Evolutionary conservation across 2,329 filamentous ascomycete species (phyloP).

Genomic region (Fusarium tanahbumbuense): DNA sequence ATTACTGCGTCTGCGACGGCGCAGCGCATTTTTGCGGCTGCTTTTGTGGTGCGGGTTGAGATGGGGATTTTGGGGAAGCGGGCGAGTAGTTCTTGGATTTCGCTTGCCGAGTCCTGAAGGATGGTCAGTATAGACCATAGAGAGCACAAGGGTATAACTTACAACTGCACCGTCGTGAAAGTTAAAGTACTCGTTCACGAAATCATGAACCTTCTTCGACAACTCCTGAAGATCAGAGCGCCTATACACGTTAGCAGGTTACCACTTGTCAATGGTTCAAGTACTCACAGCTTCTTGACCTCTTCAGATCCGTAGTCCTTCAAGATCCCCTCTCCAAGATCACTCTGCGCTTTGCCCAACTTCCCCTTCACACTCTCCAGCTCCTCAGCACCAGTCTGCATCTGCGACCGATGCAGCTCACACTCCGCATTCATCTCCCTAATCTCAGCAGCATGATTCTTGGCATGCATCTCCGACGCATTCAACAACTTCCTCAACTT

Average conservation of each 20-base stretch:
- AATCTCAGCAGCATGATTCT: constrained; percentile 38
- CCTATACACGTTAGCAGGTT: constrained; percentile 35
- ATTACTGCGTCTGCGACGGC: constrained; percentile 47
- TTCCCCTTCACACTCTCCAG: constrained; percentile 35
- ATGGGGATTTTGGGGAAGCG: constrained; percentile 45
- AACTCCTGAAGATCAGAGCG: constrained; percentile 41
- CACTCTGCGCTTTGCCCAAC: constrained; percentile 36
- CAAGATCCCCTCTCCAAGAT: constrained; percentile 42
- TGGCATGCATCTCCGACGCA: constrained; percentile 30
- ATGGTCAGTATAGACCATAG: too few relatives aligned
- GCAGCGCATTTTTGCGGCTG: constrained; percentile 45
- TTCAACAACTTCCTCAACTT: constrained; percentile 47
- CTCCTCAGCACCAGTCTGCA: constrained; percentile 38
- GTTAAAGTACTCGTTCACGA: constrained; percentile 47
- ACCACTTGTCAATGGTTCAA: too few relatives aligned
- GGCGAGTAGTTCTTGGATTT: constrained; percentile 40
- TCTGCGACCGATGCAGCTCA: constrained; percentile 41
- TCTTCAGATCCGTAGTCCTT: constrained; percentile 35
- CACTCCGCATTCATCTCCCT: constrained; percentile 45
- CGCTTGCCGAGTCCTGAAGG: constrained; percentile 34
- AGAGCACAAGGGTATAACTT: neutral
- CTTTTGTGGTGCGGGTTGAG: constrained; percentile 34
- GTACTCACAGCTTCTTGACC: constrained; percentile 43
- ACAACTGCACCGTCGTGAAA: constrained; percentile 43
- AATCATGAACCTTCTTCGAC: constrained; percentile 40